Evolutionary conservation across 1,284 basidiomycete genomes (phyloP).

Genomic region (Cryptococcus hybrid): DNA sequence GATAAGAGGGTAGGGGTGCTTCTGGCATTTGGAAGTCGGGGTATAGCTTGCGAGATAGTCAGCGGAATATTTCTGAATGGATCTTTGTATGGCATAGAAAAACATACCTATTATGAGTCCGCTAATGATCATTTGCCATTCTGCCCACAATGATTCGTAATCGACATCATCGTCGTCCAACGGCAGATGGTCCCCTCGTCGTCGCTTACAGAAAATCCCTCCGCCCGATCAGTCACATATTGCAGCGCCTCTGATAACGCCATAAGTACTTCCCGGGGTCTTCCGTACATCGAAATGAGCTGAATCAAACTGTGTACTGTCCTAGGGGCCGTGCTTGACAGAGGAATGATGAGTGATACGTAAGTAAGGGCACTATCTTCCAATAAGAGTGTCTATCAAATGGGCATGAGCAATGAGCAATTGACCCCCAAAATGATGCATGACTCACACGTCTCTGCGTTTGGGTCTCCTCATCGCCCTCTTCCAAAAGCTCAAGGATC

Average conservation of each 20-base stretch:
- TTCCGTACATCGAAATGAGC: constrained; percentile 16
- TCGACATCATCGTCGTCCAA: constrained; percentile 11
- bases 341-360: constrained; percentile 14
- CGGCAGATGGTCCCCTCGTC: constrained; percentile 20
- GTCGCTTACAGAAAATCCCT: constrained; percentile 30
- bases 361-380: constrained; percentile 15
- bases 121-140: constrained; percentile 58
- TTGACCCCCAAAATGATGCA: too few relatives aligned
- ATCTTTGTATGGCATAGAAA: neutral
- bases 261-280: constrained; percentile 32
- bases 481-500: constrained; percentile 8
- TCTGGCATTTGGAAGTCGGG: constrained; percentile 21
- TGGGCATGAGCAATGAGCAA: neutral
- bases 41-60: constrained; percentile 19
- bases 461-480: constrained; percentile 1
- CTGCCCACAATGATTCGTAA: constrained; percentile 52
- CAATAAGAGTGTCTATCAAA: constrained; percentile 6
- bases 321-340: neutral
- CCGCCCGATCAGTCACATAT: constrained; percentile 25
- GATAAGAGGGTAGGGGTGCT: constrained; percentile 29
- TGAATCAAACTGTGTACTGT: constrained; percentile 7
- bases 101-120: constrained; percentile 24
- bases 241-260: constrained; percentile 27
- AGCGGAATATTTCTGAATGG: neutral
- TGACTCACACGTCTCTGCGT: constrained; percentile 6